A percentile compares a stretch with the other conserved stretches of the same genome.
phyloP scores from a whole-genome alignment of 192 early-diverging fungal genomes.

The Coemansia sp. region DNA sequence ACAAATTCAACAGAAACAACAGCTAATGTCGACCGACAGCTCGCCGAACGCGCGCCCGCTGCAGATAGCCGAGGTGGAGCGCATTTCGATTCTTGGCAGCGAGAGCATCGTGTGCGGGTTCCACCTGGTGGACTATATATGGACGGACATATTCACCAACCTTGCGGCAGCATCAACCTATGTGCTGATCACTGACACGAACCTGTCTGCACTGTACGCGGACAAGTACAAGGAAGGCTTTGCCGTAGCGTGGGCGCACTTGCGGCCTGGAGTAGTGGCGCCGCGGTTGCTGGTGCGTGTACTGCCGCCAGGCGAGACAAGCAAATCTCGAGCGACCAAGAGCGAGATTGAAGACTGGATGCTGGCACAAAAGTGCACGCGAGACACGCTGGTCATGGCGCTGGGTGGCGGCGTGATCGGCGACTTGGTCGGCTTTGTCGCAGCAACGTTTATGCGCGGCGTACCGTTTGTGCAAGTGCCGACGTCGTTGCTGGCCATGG shows the following conservation, averaged over 20 bases:
- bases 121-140: slow-evolving; percentile 71
- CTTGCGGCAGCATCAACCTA: slow-evolving; percentile 77
- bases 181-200: slow-evolving; percentile 83
- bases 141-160: slow-evolving; percentile 68
- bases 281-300: slow-evolving; percentile 72
- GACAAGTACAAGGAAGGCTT: slow-evolving; percentile 59
- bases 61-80: slow-evolving; percentile 58
- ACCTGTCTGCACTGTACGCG: slow-evolving; percentile 80
- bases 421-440: slow-evolving; percentile 94
- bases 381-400: slow-evolving; percentile 90
- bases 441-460: slow-evolving; percentile 98
- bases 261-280: slow-evolving; percentile 4
- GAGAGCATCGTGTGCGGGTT: slow-evolving; percentile 89
- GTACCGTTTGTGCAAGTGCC: slow-evolving; percentile 93
- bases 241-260: slow-evolving; percentile 35
- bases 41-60: slow-evolving; percentile 14
- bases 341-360: slow-evolving; percentile 90
- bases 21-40: slow-evolving; percentile 3
- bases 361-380: slow-evolving; percentile 77
- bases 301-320: slow-evolving; percentile 83
- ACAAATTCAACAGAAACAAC: background rate
- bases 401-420: slow-evolving; percentile 98
- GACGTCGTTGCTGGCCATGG: slow-evolving; percentile 94
- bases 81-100: slow-evolving; percentile 81
- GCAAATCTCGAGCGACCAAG: slow-evolving; percentile 87